phyloP scores from a whole-genome alignment of 495 filamentous ascomycete genomes.

The Daldinia bambusicola region DNA sequence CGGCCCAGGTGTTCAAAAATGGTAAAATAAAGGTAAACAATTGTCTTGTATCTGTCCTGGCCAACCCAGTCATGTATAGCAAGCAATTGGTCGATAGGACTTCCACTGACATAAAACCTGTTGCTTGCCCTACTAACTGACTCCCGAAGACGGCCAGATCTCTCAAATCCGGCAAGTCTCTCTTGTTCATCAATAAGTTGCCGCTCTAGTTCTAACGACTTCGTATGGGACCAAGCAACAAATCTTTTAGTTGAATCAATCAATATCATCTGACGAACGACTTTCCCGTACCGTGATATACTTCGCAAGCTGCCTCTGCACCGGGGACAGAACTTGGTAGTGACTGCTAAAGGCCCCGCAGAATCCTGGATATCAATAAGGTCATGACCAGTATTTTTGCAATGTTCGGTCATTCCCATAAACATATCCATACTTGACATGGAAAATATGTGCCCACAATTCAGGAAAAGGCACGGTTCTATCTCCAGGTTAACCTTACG shows the following conservation, averaged over 20 bases:
- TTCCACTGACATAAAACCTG: background rate
- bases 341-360: background rate
- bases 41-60: conserved; percentile 14
- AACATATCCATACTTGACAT: background rate
- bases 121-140: background rate
- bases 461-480: background rate
- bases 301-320: conserved; percentile 3
- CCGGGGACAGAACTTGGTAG: background rate
- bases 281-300: background rate
- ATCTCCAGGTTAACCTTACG: background rate
- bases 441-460: background rate
- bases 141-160: background rate
- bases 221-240: background rate
- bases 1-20: conserved; percentile 52
- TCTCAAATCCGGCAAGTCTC: background rate
- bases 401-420: background rate
- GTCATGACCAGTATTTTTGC: background rate
- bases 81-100: conserved; percentile 8
- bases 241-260: background rate
- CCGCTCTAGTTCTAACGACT: background rate
- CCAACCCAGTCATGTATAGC: conserved; percentile 14
- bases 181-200: background rate
- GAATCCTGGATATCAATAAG: background rate
- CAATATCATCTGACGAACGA: background rate
- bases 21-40: conserved; percentile 51